Evolutionary conservation across 257 asterid species (phyloP).

Genomic region (Coffea eugenioides): DNA sequence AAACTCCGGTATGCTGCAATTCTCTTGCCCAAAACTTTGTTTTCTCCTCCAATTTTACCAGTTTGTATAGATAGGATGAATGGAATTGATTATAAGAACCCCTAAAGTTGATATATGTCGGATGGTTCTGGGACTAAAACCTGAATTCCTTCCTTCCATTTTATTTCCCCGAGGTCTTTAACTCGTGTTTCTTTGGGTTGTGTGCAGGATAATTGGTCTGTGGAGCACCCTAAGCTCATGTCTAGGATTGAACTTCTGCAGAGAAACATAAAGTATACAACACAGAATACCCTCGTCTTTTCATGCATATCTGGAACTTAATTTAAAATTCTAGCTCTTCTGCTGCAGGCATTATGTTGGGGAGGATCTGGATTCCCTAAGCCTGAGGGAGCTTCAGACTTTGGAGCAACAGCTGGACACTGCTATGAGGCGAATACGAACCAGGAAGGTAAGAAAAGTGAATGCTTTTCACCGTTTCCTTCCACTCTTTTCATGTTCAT

Average conservation of each 20-base stretch:
- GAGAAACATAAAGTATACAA: conserved; percentile 54
- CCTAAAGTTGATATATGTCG: not conserved
- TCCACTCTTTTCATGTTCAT: not conserved
- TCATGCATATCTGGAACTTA: not conserved
- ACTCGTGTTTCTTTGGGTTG: conserved; percentile 2
- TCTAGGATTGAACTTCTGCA: conserved; percentile 66
- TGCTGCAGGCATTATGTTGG: conserved; percentile 59
- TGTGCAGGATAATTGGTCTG: conserved; percentile 53
- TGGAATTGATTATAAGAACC: not conserved
- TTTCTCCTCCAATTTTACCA: not conserved
- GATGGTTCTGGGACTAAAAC: not conserved
- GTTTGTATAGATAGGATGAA: too few relatives aligned
- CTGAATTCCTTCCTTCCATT: too few relatives aligned
- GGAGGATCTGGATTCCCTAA: conserved; percentile 62
- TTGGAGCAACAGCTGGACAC: conserved; percentile 72
- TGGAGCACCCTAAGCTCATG: conserved; percentile 62
- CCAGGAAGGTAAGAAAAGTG: conserved; percentile 40
- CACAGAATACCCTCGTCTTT: not conserved
- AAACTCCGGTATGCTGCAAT: not conserved
- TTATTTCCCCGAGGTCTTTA: not conserved
- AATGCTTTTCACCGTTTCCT: not conserved
- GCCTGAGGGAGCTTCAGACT: conserved; percentile 76
- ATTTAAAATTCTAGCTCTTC: not conserved
- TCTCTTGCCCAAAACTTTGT: not conserved
- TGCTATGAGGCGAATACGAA: conserved; percentile 63